Percentiles rank a stretch among this genome's conserved stretches.
Conservation (phyloP, 1,284 basidiomycete species). For the Calocybe gambosa region DNA sequence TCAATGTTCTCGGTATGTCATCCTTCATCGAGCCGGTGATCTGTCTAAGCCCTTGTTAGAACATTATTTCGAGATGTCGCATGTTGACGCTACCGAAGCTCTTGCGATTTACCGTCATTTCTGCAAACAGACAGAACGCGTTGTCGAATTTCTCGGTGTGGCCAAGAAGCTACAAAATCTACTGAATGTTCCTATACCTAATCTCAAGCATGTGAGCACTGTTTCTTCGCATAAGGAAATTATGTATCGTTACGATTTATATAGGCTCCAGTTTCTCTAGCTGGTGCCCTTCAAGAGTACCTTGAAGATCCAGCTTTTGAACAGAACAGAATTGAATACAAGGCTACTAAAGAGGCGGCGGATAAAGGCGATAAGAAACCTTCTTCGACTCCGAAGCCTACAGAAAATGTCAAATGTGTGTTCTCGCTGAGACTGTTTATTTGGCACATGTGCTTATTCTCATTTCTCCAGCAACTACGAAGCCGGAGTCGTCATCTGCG, state of each 20-base stretch:
- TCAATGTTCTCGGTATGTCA: conserved; percentile 81
- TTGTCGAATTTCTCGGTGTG: conserved; percentile 92
- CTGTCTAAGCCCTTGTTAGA: conserved; percentile 42
- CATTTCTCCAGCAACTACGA: conserved; percentile 3
- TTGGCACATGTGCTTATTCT: background rate
- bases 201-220: conserved; percentile 77
- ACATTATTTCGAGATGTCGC: conserved; percentile 99
- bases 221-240: background rate
- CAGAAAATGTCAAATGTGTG: conserved; percentile 18
- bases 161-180: conserved; percentile 91
- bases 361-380: conserved; percentile 35
- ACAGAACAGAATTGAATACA: conserved; percentile 90
- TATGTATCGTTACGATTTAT: background rate
- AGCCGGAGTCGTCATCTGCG: conserved; percentile 5
- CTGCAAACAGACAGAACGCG: conserved; percentile 89
- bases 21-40: background rate
- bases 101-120: conserved; percentile 91
- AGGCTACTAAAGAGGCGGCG: conserved; percentile 72
- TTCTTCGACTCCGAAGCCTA: conserved; percentile 17
- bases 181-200: conserved; percentile 90
- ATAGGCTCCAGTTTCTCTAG: conserved; percentile 90
- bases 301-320: conserved; percentile 95
- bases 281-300: conserved; percentile 92
- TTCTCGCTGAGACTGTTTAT: conserved; percentile 1
- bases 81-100: conserved; percentile 82